Base-by-base conservation (phyloP, 2,329 filamentous ascomycete species). In the Exophiala sp. region DNA sequence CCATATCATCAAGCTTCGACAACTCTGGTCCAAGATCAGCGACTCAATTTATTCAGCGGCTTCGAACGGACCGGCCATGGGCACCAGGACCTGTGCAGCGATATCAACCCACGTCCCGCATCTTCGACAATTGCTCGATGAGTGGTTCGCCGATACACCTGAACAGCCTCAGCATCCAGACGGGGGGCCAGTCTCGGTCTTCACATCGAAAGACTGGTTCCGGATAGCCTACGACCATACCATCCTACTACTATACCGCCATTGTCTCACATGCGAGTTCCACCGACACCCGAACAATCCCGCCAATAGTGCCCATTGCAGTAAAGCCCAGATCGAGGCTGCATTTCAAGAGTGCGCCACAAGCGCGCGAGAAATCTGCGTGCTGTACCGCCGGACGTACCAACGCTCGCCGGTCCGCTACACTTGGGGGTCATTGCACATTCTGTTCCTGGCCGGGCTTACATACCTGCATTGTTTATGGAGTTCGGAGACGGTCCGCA, bases 171-270 rank as follows among this genome's bases (percentile, higher is more conserved):
- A n/a, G n/a, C n/a, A n/a, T n/a, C n/a, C n/a, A n/a, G n/a, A n/a
- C n/a, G n/a, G n/a, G n/a, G n/a, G n/a, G n/a, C n/a, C n/a, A n/a
- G 39, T 48, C 10, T 50, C 52, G 21, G 30, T 41, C 4, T 72
- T 68, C 50, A 63, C 66, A 0, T 69, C 68, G 0, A 50, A 51
- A 4, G 62, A 65, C 10, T 71, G 69, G 68, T 72, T 71, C 40
- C 50, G 62, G 2, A 58, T 71, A 1, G 66, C 65, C 1, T 70
- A 70, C 40, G 55, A 69, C 47, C 64, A 71, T 48, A 66, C 68
- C 1, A 64, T 72, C 18, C 58, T 72, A 3, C 55, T 70, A 2
- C 57, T 72, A 1, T 70, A 71, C 44, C 62, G 68, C 1, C 46
- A 52, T 27, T 47, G 46, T 8, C 48, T 52, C n/a, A n/a, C n/a